Evolutionary conservation across 1,139 yeast species (phyloP).

Genomic region (Hemisphaericaspora subhashii): DNA sequence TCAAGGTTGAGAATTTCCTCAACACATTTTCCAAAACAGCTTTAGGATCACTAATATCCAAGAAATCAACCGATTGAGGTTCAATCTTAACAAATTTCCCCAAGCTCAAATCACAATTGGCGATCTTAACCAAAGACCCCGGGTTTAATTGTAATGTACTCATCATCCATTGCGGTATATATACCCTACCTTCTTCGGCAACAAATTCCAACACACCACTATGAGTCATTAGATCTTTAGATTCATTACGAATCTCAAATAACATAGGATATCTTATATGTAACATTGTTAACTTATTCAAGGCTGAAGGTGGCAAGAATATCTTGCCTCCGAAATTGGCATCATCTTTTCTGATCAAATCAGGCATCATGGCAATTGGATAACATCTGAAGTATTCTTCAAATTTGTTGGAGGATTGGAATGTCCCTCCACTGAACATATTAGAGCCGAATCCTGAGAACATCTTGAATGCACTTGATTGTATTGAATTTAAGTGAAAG

Average conservation of each 20-base stretch:
- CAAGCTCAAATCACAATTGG: constrained; percentile 76
- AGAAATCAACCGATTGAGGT: constrained; percentile 91
- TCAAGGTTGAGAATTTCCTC: constrained; percentile 84
- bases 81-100: constrained; percentile 91
- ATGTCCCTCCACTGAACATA: constrained; percentile 30
- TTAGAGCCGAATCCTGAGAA: constrained; percentile 47
- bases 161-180: constrained; percentile 98
- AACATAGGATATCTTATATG: constrained; percentile 96
- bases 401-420: constrained; percentile 29
- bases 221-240: constrained; percentile 60
- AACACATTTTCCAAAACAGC: constrained; percentile 93
- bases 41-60: constrained; percentile 93
- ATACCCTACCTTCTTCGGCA: constrained; percentile 96
- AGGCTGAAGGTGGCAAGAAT: constrained; percentile 89
- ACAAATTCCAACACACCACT: constrained; percentile 95
- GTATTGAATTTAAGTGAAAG: no score
- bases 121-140: constrained; percentile 75
- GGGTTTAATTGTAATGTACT: constrained; percentile 68
- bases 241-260: constrained; percentile 75
- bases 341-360: constrained; percentile 69
- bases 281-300: constrained; percentile 78
- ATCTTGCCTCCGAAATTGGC: constrained; percentile 97
- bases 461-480: no score
- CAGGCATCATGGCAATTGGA: constrained; percentile 91
- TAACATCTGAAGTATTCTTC: constrained; percentile 90